Evolutionary conservation across 2,329 filamentous ascomycete genomes (phyloP).

Genomic region (Neonectria faginata): DNA sequence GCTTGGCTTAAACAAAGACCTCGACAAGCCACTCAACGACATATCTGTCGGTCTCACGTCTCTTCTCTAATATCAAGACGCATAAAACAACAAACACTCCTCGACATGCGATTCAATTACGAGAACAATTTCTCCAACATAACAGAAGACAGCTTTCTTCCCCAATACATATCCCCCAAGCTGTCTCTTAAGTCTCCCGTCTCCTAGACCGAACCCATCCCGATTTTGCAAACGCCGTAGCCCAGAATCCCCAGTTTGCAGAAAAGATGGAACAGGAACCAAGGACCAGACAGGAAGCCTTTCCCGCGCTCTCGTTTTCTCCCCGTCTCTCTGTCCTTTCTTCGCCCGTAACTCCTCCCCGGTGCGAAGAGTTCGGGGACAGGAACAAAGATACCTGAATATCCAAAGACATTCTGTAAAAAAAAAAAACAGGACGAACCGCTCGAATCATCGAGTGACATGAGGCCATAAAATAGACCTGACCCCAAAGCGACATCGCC

Average conservation of each 20-base stretch:
- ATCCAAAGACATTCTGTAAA: constrained; percentile 22
- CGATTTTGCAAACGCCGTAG: constrained; percentile 30
- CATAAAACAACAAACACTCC: constrained; percentile 10
- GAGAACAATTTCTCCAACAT: constrained; percentile 30
- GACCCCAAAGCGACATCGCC: constrained; percentile 16
- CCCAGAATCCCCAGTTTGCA: constrained; percentile 16
- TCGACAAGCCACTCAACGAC: not conserved
- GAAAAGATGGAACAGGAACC: constrained; percentile 6
- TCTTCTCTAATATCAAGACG: not conserved
- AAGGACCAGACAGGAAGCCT: not conserved
- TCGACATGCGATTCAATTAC: constrained; percentile 30
- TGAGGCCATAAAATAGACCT: constrained; percentile 5
- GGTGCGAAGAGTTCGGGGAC: constrained; percentile 5
- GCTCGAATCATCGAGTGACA: constrained; percentile 9
- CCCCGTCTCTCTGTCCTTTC: not conserved
- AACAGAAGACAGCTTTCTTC: constrained; percentile 8
- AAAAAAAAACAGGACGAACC: constrained; percentile 13
- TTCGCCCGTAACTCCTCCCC: not conserved
- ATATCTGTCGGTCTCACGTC: not conserved
- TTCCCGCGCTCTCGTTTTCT: not conserved
- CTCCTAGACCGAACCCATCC: constrained; percentile 19
- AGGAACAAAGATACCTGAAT: constrained; percentile 16
- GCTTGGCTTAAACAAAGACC: constrained; percentile 1
- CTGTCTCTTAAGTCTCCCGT: constrained; percentile 6
- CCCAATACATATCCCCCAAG: not conserved